These are phyloP conservation scores for Fusarium lyarnte DNA, from an alignment of 2,329 filamentous ascomycete genomes.

Conservation along the genomic window DNA sequence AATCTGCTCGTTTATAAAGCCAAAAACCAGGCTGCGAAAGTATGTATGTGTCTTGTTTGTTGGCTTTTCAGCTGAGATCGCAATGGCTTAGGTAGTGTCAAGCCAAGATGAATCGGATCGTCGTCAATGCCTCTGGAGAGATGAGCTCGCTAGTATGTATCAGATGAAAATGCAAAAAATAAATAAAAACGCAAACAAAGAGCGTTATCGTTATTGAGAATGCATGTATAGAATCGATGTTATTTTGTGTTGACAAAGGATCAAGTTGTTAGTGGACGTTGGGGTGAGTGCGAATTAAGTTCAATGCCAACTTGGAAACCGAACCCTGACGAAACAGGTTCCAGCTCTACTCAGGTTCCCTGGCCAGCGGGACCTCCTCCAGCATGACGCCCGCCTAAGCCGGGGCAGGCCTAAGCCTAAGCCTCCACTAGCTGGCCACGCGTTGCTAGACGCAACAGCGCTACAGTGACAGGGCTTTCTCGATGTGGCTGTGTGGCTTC, in stretches of 20 bases:
- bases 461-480: constrained; percentile 6
- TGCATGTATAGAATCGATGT: background rate
- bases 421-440: constrained; percentile 24
- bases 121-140: constrained; percentile 21
- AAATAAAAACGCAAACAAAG: constrained; percentile 16
- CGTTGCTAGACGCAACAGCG: constrained; percentile 36
- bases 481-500: constrained; percentile 26
- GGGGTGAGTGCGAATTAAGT: constrained; percentile 25
- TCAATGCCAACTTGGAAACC: constrained; percentile 12
- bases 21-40: constrained; percentile 3
- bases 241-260: constrained; percentile 13
- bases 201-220: constrained; percentile 19
- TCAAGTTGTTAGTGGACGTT: constrained; percentile 2
- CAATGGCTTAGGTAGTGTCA: constrained; percentile 25
- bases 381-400: constrained; percentile 28
- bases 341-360: constrained; percentile 19
- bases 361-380: background rate
- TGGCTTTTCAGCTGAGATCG: constrained; percentile 34
- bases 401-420: constrained; percentile 16
- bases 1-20: background rate
- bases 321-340: constrained; percentile 40
- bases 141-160: background rate
- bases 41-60: constrained; percentile 18
- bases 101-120: constrained; percentile 4
- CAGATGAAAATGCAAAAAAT: constrained; percentile 1